phyloP scores from a whole-genome alignment of 306 rosid genomes.

The Luffa acutangula region DNA sequence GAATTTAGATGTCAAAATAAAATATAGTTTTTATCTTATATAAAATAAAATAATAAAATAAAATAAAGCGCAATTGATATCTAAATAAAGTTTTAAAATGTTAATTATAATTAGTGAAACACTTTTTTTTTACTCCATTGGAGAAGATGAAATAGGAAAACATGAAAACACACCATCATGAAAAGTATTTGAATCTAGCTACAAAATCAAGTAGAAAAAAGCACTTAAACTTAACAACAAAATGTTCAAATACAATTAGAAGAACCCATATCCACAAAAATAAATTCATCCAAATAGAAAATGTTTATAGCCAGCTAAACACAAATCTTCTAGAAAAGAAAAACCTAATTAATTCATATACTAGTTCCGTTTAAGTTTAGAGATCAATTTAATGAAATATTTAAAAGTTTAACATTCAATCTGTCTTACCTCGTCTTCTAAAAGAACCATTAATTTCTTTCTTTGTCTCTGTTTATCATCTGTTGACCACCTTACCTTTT shows the following conservation, averaged over 20 bases:
- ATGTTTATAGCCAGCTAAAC: background rate
- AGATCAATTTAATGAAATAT: too few species aligned
- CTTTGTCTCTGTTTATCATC: too few species aligned
- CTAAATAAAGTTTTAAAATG: background rate
- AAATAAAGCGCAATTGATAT: background rate
- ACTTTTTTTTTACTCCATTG: background rate
- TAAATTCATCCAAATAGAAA: background rate
- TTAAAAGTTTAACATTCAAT: too few species aligned
- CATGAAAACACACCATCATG: background rate
- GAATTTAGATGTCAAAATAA: too few species aligned
- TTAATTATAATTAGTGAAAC: background rate
- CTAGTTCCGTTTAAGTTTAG: background rate
- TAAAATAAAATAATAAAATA: background rate
- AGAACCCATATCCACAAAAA: background rate
- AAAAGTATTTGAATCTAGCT: too few species aligned
- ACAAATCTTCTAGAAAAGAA: background rate
- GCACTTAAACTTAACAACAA: background rate
- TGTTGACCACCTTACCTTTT: background rate
- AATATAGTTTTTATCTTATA: background rate
- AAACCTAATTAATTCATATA: background rate
- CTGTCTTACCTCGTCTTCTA: background rate
- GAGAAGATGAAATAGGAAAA: background rate
- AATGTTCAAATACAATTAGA: too few species aligned
- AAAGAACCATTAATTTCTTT: too few species aligned
- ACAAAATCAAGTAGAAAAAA: too few species aligned